Evolutionary conservation across 116 monocot genomes (phyloP), one percentile per base, ranked within the genome.

Genomic region (Zostera marina): DNA sequence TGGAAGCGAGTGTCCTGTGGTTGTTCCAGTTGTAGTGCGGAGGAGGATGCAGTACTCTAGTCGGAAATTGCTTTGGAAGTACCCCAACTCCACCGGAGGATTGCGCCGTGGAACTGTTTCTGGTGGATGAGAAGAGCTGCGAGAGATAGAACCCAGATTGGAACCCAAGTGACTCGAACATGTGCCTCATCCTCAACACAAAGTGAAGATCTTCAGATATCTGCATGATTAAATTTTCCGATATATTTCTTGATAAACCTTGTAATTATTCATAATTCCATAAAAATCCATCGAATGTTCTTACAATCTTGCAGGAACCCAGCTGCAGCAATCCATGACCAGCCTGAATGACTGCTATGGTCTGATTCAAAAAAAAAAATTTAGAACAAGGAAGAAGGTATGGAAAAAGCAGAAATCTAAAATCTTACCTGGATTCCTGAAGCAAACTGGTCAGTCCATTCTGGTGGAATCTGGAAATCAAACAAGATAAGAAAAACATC

Each of bases 81-180:
- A 55, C 38, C 20, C 62, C 9, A 2, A 40, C n/a, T 26, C 54
- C 26, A 3, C 54, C 26, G 54, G 62, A 10, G 13, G 68, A 25
- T 41, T 26, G 40, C 2, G 66, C 63, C 1, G 72, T 58, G 19
- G 57, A 54, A 42, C 22, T 66, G 72, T 48, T 81, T n/a, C 77
- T 69, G 41, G 64, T 51, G 1, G 89, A 85, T 41, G 85, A 88
- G 75, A 89, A 96, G 55, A 96, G 78, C 60, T 88, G 88, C 6
- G 96, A 96, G 63, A 88, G 82, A 77, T 85, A 88, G 82, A 82
- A 96, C 47, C 96, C 96, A 1, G 96, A 96, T 45, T 96, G 88
- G 60, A 85, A 88, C 3, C 88, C 85, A 11, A 96, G 72, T 2
- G 96, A 96, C 51, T 96, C 96, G 24, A 96, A 82, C 80, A 82